Base-by-base conservation (phyloP, 225 moss, liverwort and hornwort species). In the Pleurozium schreberi region DNA sequence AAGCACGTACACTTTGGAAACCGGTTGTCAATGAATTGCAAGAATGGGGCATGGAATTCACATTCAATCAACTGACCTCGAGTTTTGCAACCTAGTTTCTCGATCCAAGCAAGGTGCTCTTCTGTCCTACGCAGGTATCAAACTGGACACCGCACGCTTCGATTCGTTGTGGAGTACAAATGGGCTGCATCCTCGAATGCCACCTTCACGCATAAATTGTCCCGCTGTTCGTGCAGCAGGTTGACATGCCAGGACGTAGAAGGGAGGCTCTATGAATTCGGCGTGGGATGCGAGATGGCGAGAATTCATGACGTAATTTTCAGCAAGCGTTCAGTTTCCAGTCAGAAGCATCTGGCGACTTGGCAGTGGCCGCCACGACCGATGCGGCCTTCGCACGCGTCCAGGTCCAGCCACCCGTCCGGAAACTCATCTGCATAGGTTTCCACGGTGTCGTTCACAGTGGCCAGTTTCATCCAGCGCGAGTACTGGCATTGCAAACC, bases 341-440 rank as follows among this genome's bases (percentile, higher is more conserved):
- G 59, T 92, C 85, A 92, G 89, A 90, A 90, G 69, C 92, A 93
- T 88, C 80, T 89, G 36, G 93, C 90, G 23, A 92, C 88, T 90
- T 90, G 77, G 80, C 93, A 93, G 53, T 86, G 90, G 12, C 89
- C 90, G 40, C 92, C 90, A 16, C 85, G 89, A 71, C 89, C 86
- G 23, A 90, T 87, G 70, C 92, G 89, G 40, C 90, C 92, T 82
- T 92, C 93, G 69, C 93, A 90, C 8, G 92, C 92, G 13, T 93
- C 93, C 33, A 90, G 79, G 66, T 93, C 92, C 59, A 93, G 82
- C 90, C 92, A 93, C 40, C 89, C 93, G 66, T 90, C 92, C 9
- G 93, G 92, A 71, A 81, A 81, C 85, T 90, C 89, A n/a, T 89
- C 90, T 31, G 89, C 92, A 42, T 90, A 88, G 36, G 90, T 90